Evolutionary conservation across 192 early-diverging fungal species (phyloP).

Genomic region (Backusella westeae): DNA sequence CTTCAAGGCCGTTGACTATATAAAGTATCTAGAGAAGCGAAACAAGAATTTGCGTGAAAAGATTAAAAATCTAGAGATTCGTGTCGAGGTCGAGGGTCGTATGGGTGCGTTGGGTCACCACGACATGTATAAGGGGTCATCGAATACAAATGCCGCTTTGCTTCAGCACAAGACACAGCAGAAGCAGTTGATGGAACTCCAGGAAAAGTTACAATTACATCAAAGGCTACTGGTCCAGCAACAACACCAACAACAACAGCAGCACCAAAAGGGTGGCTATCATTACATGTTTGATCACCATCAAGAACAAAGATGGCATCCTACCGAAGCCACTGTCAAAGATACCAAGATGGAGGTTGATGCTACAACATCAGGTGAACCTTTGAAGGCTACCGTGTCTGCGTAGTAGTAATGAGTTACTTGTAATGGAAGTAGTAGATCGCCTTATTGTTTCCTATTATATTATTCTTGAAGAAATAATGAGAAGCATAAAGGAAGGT

Average conservation of each 20-base stretch:
- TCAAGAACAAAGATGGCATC: background rate
- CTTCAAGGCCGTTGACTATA: constrained; percentile 72
- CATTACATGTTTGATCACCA: background rate
- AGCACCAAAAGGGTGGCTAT: background rate
- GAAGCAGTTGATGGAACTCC: constrained; percentile 7
- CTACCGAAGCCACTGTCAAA: background rate
- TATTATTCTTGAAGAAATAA: too few species aligned
- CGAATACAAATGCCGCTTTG: background rate
- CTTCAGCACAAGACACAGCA: constrained; percentile 17
- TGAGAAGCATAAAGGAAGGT: too few species aligned
- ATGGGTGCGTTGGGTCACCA: constrained; percentile 8
- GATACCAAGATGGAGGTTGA: constrained; percentile 13
- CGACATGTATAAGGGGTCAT: background rate
- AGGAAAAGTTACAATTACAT: constrained; percentile 7
- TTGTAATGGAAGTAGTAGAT: background rate
- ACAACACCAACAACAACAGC: background rate
- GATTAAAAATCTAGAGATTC: constrained; percentile 27
- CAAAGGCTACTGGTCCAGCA: constrained; percentile 8
- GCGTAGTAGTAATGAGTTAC: background rate
- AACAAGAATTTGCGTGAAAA: constrained; percentile 42
- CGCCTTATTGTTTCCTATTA: too few species aligned
- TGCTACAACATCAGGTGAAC: constrained; percentile 3
- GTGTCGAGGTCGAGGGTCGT: constrained; percentile 26
- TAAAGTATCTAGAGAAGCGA: constrained; percentile 57
- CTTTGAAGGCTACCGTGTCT: constrained; percentile 5